Evolutionary conservation across 176 grass and related monocot genomes (phyloP), one percentile per base, ranked within the genome.

Genomic region (Raddia distichophylla): DNA sequence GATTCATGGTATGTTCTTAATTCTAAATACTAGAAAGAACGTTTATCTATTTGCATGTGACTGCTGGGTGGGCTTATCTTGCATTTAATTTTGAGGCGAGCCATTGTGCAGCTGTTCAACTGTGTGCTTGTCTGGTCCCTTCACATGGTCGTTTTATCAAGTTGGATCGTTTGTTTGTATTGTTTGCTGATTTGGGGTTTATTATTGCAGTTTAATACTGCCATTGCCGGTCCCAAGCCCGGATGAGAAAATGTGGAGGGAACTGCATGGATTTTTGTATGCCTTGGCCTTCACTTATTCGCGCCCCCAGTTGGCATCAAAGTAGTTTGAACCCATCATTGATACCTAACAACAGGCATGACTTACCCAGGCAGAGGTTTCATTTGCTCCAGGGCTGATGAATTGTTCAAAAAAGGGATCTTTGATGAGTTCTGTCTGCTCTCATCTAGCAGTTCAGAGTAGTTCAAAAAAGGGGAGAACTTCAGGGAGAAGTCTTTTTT

Each of bases 211-310:
- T 90, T 86, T 86, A 90, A 90, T 83, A 90, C 88, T 90, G 88
- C 83, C 88, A 45, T 74, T 86, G 88, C 79, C 83, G 83, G 83
- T 90, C 83, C 83, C 88, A 90, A 90, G 88, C 88, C 83, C 83
- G 88, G 83, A 90, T 90, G 83, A 19, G 12, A 89, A 90, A 90
- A 90, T 74, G 88, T 86, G 88, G 88, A 86, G 88, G 83, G 88
- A 83, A 74, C 79, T 74, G 67, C 83, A 3, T 52, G 27, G 27
- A 27, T 27, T 27, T 27, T 27, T 27, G 27, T 27, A 27, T 27
- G 27, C 27, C 27, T 27, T 27, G 27, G 27, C 27, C 27, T 27
- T 27, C 27, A 27, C 27, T 27, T 27, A 0, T 27, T 27, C 27
- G 27, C 27, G 27, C 27, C 27, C 27, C 27, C 27, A n/a, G n/a